phyloP scores from a whole-genome alignment of 108 stramenopile species.

The Stephanodiscus triporus region DNA sequence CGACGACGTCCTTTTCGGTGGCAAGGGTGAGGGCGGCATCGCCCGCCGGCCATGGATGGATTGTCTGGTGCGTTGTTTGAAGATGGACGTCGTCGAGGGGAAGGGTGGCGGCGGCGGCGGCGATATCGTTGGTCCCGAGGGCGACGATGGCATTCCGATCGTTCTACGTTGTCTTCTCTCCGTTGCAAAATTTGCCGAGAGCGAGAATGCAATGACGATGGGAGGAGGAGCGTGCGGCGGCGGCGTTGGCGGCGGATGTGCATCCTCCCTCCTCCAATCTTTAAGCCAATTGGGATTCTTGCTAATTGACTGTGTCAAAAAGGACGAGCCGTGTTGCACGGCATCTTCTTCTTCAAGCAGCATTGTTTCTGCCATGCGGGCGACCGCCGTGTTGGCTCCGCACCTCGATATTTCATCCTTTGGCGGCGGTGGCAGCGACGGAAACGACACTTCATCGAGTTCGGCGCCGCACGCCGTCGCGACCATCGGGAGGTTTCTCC shows the following conservation, averaged over 20 bases:
- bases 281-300: constrained; percentile 49
- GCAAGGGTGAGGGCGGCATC: neutral
- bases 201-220: constrained; percentile 9
- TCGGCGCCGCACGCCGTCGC: constrained; percentile 37
- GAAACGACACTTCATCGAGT: neutral
- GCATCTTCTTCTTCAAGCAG: neutral
- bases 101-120: neutral
- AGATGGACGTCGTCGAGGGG: constrained; percentile 5
- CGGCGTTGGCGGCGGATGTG: constrained; percentile 22
- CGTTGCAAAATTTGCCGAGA: constrained; percentile 44
- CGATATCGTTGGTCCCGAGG: neutral
- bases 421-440: neutral
- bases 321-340: constrained; percentile 15
- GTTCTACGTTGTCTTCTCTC: constrained; percentile 31
- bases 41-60: constrained; percentile 45
- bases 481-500: constrained; percentile 29
- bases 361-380: constrained; percentile 4
- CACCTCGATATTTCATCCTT: constrained; percentile 23
- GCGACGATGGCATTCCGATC: constrained; percentile 5
- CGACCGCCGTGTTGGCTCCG: constrained; percentile 9
- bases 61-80: constrained; percentile 38
- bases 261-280: constrained; percentile 36
- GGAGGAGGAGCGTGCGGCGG: constrained; percentile 19
- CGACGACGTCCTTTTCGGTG: neutral
- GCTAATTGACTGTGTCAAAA: constrained; percentile 53